phyloP scores from a whole-genome alignment of 208 protist genomes.

The Crithidia fasciculata region DNA sequence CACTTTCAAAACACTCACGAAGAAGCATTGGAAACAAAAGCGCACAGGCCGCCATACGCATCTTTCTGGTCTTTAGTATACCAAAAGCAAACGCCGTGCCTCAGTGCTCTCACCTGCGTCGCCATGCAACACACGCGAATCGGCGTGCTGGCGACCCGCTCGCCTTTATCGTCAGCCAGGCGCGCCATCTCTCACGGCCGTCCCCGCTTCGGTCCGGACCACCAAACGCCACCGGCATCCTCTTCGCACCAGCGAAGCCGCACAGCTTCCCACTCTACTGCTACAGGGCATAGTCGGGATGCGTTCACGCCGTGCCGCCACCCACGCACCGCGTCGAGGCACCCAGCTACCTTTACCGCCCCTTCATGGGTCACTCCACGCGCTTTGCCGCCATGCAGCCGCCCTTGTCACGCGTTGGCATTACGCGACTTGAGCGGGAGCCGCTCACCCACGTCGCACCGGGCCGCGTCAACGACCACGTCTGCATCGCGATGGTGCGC shows the following conservation, averaged over 20 bases:
- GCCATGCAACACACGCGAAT: too few relatives aligned
- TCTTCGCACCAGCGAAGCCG: too few relatives aligned
- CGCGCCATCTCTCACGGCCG: conserved; percentile 7
- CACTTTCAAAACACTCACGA: too few relatives aligned
- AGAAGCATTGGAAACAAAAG: too few relatives aligned
- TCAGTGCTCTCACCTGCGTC: too few relatives aligned
- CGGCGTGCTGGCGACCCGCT: not conserved
- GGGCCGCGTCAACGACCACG: conserved; percentile 62
- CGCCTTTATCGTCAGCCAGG: not conserved
- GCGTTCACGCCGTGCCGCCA: too few relatives aligned
- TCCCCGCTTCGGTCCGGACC: not conserved
- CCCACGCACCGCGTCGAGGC: not conserved
- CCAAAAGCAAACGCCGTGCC: too few relatives aligned
- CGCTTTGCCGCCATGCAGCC: conserved; percentile 42
- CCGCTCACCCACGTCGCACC: conserved; percentile 64
- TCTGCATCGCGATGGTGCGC: conserved; percentile 73
- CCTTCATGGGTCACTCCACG: conserved; percentile 75
- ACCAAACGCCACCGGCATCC: too few relatives aligned
- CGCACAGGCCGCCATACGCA: too few relatives aligned
- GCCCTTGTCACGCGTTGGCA: conserved; percentile 28
- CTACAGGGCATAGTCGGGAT: too few relatives aligned
- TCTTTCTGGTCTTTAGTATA: too few relatives aligned
- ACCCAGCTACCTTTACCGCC: conserved; percentile 43
- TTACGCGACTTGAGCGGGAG: conserved; percentile 65
- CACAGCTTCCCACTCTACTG: too few relatives aligned